Evolutionary conservation across 2,329 filamentous ascomycete genomes (phyloP).

Genomic region (Teratosphaeria zuluensis): DNA sequence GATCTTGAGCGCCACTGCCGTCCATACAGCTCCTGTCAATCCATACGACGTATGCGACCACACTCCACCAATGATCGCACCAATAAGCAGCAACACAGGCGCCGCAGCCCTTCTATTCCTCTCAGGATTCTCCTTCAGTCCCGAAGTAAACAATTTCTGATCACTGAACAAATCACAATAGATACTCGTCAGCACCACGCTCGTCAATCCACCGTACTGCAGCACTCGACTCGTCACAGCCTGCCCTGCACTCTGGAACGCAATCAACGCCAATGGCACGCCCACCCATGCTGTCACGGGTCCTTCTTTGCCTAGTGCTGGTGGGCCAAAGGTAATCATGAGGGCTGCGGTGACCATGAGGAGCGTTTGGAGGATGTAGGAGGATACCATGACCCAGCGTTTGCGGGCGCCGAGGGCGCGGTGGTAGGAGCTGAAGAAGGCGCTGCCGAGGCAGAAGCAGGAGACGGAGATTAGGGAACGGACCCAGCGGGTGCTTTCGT

Average conservation of each 20-base stretch:
- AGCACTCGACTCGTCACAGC: slow-evolving; percentile 64
- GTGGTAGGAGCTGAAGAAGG: slow-evolving; percentile 62
- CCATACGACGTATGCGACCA: slow-evolving; percentile 45
- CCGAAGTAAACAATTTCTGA: slow-evolving; percentile 36
- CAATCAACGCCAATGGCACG: slow-evolving; percentile 58
- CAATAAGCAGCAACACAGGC: slow-evolving; percentile 42
- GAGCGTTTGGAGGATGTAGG: slow-evolving; percentile 31
- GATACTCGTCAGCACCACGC: slow-evolving; percentile 69
- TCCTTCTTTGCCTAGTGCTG: slow-evolving; percentile 6
- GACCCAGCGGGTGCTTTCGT: slow-evolving; percentile 51
- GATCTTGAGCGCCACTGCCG: slow-evolving; percentile 32
- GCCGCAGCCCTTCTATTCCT: slow-evolving; percentile 44
- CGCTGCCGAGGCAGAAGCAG: slow-evolving; percentile 63
- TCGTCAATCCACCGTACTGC: slow-evolving; percentile 61
- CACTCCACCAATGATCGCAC: slow-evolving; percentile 45
- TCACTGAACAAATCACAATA: slow-evolving; percentile 75
- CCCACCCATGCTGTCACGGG: slow-evolving; percentile 36
- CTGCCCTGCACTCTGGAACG: slow-evolving; percentile 70
- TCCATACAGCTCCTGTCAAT: slow-evolving; percentile 43
- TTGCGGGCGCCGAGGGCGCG: slow-evolving; percentile 50
- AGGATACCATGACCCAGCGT: slow-evolving; percentile 52
- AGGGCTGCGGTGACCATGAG: slow-evolving; percentile 33
- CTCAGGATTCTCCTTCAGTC: slow-evolving; percentile 37
- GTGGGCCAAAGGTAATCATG: slow-evolving; percentile 32
- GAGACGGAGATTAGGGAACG: slow-evolving; percentile 62